Percentiles rank a stretch among this genome's conserved stretches.
These are phyloP conservation scores for Cordia subcordata DNA, from an alignment of 257 asterid genomes.

Conservation along the genomic window DNA sequence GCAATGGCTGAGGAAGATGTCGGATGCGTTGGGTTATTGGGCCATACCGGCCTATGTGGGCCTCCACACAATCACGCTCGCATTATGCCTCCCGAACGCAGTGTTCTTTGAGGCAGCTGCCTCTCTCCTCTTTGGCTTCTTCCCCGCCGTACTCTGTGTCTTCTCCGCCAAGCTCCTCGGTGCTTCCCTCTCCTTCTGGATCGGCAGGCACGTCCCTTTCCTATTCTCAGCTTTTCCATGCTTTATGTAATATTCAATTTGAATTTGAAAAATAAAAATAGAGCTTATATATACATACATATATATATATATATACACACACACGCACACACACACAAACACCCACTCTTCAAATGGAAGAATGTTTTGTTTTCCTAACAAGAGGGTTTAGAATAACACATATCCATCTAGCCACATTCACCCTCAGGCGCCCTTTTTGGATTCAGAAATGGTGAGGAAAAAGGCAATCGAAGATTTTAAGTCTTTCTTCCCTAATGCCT, in stretches of 20 bases:
- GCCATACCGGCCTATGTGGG: slow-evolving; percentile 88
- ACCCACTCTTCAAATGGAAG: too few relatives aligned
- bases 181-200: slow-evolving; percentile 93
- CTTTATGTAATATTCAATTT: not conserved
- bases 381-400: too few relatives aligned
- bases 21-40: slow-evolving; percentile 80
- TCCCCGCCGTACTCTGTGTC: slow-evolving; percentile 82
- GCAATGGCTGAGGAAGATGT: slow-evolving; percentile 43
- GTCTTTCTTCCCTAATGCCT: too few relatives aligned
- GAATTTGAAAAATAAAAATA: too few relatives aligned
- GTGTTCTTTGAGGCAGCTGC: slow-evolving; percentile 97
- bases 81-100: slow-evolving; percentile 93
- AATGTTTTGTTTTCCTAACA: too few relatives aligned
- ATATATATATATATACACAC: too few relatives aligned
- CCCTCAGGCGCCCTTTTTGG: too few relatives aligned
- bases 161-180: slow-evolving; percentile 89
- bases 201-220: slow-evolving; percentile 71
- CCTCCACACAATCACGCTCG: slow-evolving; percentile 68
- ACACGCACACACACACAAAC: too few relatives aligned
- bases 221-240: not conserved
- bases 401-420: too few relatives aligned
- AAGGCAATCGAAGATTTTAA: too few relatives aligned
- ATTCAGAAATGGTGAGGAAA: too few relatives aligned
- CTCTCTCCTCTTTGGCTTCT: slow-evolving; percentile 79
- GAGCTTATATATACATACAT: too few relatives aligned